Conservation (phyloP, 768 basidiomycete genomes). For the Tylopilus balloui region DNA sequence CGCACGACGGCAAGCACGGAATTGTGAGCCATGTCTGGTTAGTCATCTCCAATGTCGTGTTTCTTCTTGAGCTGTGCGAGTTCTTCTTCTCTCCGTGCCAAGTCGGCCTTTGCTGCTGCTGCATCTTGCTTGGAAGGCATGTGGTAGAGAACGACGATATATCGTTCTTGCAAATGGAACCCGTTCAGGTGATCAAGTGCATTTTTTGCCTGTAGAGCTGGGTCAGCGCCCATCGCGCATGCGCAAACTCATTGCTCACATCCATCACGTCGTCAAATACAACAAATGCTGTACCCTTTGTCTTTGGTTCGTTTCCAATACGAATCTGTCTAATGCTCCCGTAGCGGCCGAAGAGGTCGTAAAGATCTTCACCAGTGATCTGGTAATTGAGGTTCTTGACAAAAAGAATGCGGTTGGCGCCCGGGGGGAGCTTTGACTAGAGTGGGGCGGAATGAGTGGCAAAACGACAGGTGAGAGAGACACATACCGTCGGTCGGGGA, state of each 20-base stretch:
- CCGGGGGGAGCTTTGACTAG: conserved; percentile 84
- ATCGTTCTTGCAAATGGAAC: conserved; percentile 96
- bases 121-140: conserved; percentile 98
- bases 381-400: conserved; percentile 92
- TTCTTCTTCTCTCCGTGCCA: conserved; percentile 89
- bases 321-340: conserved; percentile 95
- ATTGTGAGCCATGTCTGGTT: conserved; percentile 22
- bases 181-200: conserved; percentile 96
- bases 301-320: conserved; percentile 87
- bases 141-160: conserved; percentile 96
- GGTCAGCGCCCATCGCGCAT: conserved; percentile 9
- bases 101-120: conserved; percentile 86
- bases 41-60: conserved; percentile 79
- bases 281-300: conserved; percentile 94
- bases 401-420: conserved; percentile 88
- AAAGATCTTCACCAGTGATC: conserved; percentile 90
- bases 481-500: conserved; percentile 60
- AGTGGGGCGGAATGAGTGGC: neutral
- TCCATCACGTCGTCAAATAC: conserved; percentile 97
- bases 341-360: conserved; percentile 96
- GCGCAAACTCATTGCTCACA: conserved; percentile 41
- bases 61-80: conserved; percentile 80
- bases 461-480: neutral
- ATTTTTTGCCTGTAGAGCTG: conserved; percentile 73
- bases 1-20: conserved; percentile 3